These are phyloP conservation scores for Amylostereum areolatum DNA, from an alignment of 1,284 basidiomycete species.

Conservation along the genomic window DNA sequence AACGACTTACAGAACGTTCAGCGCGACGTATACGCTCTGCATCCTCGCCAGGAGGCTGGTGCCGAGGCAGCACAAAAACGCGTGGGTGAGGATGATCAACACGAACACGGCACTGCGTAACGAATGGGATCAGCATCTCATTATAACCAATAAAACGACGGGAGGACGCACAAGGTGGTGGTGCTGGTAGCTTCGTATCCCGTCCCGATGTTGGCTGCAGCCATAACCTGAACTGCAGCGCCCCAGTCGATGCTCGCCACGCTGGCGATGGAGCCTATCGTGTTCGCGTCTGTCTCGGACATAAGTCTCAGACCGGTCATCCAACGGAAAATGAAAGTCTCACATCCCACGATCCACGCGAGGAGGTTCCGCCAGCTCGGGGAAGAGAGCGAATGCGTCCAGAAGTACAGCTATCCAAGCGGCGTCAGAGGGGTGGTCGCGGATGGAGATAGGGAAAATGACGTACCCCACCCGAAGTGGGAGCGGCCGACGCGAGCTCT, in stretches of 20 bases:
- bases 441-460: not conserved
- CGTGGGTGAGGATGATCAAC: conserved; percentile 54
- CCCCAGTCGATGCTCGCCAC: conserved; percentile 79
- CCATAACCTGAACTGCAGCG: conserved; percentile 65
- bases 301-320: not conserved
- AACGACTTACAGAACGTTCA: conserved; percentile 57
- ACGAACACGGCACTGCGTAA: conserved; percentile 50
- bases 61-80: conserved; percentile 58
- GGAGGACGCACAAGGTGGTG: conserved; percentile 49
- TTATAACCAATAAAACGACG: not conserved
- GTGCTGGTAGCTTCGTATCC: conserved; percentile 47
- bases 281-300: conserved; percentile 53
- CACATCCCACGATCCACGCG: conserved; percentile 77
- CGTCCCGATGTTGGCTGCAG: conserved; percentile 56
- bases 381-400: conserved; percentile 67
- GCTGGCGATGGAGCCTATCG: conserved; percentile 61
- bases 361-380: conserved; percentile 60
- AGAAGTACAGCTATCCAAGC: conserved; percentile 60
- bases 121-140: too few relatives aligned
- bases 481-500: conserved; percentile 70
- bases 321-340: not conserved
- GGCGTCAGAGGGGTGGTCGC: not conserved
- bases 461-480: conserved; percentile 64
- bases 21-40: conserved; percentile 63
- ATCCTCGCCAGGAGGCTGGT: conserved; percentile 65